Conservation (phyloP, 352 stramenopile species). For the Plasmopara muralis region DNA sequence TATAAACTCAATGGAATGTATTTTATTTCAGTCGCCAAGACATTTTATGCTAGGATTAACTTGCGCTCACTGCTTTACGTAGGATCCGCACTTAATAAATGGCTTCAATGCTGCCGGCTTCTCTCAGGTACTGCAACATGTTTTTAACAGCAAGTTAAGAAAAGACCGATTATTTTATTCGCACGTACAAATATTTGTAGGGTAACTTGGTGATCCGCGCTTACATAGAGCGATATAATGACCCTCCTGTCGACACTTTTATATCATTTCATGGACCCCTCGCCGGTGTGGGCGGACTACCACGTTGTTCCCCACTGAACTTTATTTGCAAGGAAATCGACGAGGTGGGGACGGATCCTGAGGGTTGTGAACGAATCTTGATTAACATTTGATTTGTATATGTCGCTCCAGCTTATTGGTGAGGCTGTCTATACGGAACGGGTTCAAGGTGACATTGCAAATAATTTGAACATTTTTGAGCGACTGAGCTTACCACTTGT, state of each 20-base stretch:
- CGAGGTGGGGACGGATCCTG: conserved; percentile 23
- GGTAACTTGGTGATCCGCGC: conserved; percentile 91
- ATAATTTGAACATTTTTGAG: neutral
- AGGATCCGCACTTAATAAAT: conserved; percentile 72
- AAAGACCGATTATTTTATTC: no score
- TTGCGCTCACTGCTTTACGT: neutral
- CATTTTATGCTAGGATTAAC: neutral
- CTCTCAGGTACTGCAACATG: conserved; percentile 58
- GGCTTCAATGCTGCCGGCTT: conserved; percentile 94
- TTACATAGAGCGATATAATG: conserved; percentile 92
- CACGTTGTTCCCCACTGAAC: conserved; percentile 78
- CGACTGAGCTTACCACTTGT: conserved; percentile 7
- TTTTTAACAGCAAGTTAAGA: no score
- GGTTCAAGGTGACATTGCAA: conserved; percentile 56
- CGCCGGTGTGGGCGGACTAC: conserved; percentile 84
- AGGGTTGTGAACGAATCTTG: neutral
- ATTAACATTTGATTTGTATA: neutral
- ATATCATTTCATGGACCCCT: conserved; percentile 90
- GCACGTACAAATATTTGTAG: conserved; percentile 4
- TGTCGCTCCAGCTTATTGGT: conserved; percentile 64
- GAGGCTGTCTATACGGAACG: conserved; percentile 77
- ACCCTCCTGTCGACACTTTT: conserved; percentile 87
- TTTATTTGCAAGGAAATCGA: conserved; percentile 85
- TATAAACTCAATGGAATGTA: conserved; percentile 10
- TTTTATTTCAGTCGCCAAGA: no score